phyloP scores from a whole-genome alignment of 441 rosid genomes.

The Sinapis alba region DNA sequence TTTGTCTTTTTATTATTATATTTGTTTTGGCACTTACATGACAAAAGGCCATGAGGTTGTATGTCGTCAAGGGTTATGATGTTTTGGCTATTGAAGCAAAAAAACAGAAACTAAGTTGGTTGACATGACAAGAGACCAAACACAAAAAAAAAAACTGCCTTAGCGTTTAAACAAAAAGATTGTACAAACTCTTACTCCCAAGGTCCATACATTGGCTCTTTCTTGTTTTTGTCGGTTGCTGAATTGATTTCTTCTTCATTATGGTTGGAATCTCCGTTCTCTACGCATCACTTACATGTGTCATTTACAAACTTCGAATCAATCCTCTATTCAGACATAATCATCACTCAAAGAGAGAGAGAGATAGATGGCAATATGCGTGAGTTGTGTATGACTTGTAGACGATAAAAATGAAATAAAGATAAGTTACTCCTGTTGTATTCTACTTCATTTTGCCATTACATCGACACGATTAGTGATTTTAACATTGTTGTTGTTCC shows the following conservation, averaged over 20 bases:
- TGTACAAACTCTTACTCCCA: conserved; percentile 22
- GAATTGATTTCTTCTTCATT: conserved; percentile 10
- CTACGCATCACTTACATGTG: conserved; percentile 31
- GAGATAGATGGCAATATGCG: no score
- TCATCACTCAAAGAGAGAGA: no score
- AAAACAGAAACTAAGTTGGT: conserved; percentile 5
- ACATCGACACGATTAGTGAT: not conserved
- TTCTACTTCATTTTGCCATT: not conserved
- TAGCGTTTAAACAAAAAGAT: conserved; percentile 10
- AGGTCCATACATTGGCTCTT: conserved; percentile 18
- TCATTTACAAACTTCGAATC: not conserved
- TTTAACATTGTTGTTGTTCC: not conserved
- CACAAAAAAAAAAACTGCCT: conserved; percentile 27
- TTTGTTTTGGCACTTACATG: conserved; percentile 30
- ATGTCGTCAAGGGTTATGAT: conserved; percentile 28
- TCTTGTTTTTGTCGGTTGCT: conserved; percentile 31
- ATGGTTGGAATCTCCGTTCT: conserved; percentile 31
- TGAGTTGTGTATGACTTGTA: not conserved
- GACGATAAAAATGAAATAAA: not conserved
- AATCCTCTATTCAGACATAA: no score
- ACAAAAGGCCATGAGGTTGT: conserved; percentile 23
- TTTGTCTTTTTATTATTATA: conserved; percentile 24
- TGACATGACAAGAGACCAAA: conserved; percentile 36
- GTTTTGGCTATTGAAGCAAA: conserved; percentile 5
- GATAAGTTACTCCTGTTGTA: not conserved